Evolutionary conservation across 331 rosid genomes (phyloP), one percentile per base, ranked within the genome.

Genomic region (Arachis monticola): DNA sequence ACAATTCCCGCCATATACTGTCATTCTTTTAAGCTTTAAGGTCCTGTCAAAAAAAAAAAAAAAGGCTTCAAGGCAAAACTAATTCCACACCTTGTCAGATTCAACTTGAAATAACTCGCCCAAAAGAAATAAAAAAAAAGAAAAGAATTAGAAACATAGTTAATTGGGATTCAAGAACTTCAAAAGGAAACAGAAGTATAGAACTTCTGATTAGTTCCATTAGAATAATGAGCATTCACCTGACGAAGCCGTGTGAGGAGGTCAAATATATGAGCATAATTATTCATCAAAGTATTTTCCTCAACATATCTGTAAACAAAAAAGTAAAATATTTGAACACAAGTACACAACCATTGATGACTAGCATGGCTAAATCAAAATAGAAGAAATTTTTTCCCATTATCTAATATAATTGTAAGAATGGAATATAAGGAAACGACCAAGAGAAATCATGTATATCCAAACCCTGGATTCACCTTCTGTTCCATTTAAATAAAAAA

Each of bases 181-280:
- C 31, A 17, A 63, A 40, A 9, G 72, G 60, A 45, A 56, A 35
- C 11, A 13, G 13, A 71, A 41, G 70, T 7, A 38, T 31, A 27
- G 6, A 45, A 63, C 17, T 38, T 57, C 59, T 32, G 6, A 48
- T 22, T 59, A 17, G 40, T 60, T 77, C 68, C 59, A 46, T 57
- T n/a, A 73, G 12, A 79, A 61, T 12, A 60, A 66, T 47, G 40
- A 35, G 40, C 67, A 76, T 72, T 72, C 64, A 94, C 99, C 96
- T 94, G 99, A 40, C 99, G 90, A 74, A 94, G 84, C 13, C 97
- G 87, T 12, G 90, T 92, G 86, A 94, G 96, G 69, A 94, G 96
- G 76, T 92, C 99, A 87, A 94, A 94, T 83, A 92, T 87, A 86
- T 92, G 99, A 74, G 95, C 96, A 74, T 88, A 92, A 77, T 94